Evolutionary conservation across 495 filamentous ascomycete species (phyloP).

Genomic region (Aspergillus bertholletiae): DNA sequence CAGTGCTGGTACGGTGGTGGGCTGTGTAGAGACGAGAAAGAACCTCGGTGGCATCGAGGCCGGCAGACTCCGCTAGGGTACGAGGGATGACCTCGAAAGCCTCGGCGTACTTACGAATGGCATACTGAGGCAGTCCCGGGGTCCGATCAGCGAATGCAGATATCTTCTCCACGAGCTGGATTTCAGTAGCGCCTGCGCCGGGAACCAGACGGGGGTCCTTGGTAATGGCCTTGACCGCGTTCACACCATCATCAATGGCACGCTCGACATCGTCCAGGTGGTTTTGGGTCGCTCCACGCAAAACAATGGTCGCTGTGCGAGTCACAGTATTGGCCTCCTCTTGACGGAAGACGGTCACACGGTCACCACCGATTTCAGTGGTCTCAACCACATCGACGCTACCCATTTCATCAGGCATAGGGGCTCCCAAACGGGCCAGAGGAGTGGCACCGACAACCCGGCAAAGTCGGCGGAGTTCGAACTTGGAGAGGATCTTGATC

Average conservation of each 20-base stretch:
- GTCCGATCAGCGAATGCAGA: conserved; percentile 85
- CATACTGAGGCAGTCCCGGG: conserved; percentile 86
- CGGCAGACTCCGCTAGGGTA: conserved; percentile 89
- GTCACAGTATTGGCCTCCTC: conserved; percentile 88
- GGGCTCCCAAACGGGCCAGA: conserved; percentile 89
- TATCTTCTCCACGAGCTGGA: conserved; percentile 91
- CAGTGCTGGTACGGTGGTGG: conserved; percentile 58
- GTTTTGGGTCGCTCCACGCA: conserved; percentile 95
- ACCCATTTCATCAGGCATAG: conserved; percentile 99
- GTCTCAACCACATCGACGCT: conserved; percentile 94
- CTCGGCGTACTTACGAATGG: conserved; percentile 95
- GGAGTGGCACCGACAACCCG: conserved; percentile 95
- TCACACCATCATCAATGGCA: conserved; percentile 97
- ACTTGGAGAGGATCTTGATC: conserved; percentile 98
- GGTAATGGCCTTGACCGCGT: conserved; percentile 97
- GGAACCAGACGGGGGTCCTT: conserved; percentile 87
- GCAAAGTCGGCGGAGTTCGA: conserved; percentile 89
- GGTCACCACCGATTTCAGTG: conserved; percentile 95
- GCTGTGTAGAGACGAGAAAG: conserved; percentile 88
- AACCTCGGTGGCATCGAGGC: conserved; percentile 93
- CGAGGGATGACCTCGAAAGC: conserved; percentile 96
- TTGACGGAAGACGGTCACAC: conserved; percentile 97
- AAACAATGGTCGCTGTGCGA: conserved; percentile 89
- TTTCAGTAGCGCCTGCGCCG: conserved; percentile 92
- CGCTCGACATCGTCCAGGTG: conserved; percentile 96